Base-by-base conservation (phyloP, 768 basidiomycete genomes). In the Tephrocybe sp. region DNA sequence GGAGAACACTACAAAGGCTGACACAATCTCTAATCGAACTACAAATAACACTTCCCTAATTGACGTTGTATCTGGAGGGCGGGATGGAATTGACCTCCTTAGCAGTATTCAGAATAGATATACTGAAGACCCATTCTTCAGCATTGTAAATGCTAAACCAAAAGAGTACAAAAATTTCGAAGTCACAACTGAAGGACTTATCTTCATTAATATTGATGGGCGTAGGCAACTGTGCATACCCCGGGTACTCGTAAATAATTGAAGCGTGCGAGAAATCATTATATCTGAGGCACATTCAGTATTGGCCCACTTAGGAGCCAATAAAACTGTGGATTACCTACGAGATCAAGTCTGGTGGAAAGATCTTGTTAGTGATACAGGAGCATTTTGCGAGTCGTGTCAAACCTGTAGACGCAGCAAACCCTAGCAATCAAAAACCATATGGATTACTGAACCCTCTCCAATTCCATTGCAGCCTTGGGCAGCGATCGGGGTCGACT, bases 251-350 rank as follows among this genome's bases (percentile, higher is more conserved):
- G 25, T 62, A 14, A 51, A 4, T 17, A 59, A 53, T 0, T 25
- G 59, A 14, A 54, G 39, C 0, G 30, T 68, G 0, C 49, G 67
- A 0, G 73, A 75, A 44, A 52, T 67, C 0, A 21, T 76, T 0
- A 76, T 77, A 0, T 55, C 61, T 0, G 71, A 74, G 26, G 73
- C 73, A 0, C 75, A 77, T 37, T 70, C 68, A 0, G 4, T 77
- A 0, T 48, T 76, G 6, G 74, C 73, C 0, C 76, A 77, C 45
- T 47, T 77, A 0, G 71, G 76, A 4, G 17, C 59, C 0, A 14
- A 15, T 3, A 78, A 78, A 43, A 76, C 73, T 18, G 40, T 59
- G 1, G 42, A 17, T 2, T 67, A 67, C 40, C 51, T 68, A 0
- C 45, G 53, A 17, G 61, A 65, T 17, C 49, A 61, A 32, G 58